Percentiles rank a stretch among this genome's conserved stretches.
phyloP scores from a whole-genome alignment of 345 rosid genomes.

The Corchorus olitorius region DNA sequence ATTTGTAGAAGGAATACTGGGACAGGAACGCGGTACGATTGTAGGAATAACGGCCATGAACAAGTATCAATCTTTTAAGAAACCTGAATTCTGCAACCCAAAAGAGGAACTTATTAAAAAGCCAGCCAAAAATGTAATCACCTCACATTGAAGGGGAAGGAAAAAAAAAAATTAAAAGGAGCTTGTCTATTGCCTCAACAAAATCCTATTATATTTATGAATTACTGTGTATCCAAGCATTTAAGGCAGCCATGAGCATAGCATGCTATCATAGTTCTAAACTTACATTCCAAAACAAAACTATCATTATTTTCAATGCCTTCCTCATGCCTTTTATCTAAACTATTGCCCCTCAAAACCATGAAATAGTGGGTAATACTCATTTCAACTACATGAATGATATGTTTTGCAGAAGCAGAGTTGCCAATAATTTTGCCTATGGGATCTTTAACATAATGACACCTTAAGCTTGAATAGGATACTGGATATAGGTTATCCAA shows the following conservation, averaged over 20 bases:
- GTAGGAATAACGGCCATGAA: conserved; percentile 97
- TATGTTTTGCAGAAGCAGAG: neutral
- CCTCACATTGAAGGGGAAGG: neutral
- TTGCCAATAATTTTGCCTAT: neutral
- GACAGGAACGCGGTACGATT: conserved; percentile 96
- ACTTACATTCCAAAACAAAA: neutral
- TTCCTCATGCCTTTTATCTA: neutral
- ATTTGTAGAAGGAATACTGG: conserved; percentile 96
- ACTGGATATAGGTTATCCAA: neutral
- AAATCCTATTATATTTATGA: neutral
- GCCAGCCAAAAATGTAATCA: neutral
- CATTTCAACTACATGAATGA: neutral
- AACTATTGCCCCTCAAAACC: neutral
- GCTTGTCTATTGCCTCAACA: neutral
- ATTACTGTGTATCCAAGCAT: neutral
- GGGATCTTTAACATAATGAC: neutral
- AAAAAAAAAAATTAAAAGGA: neutral
- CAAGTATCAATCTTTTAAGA: conserved; percentile 86
- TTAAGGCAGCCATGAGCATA: neutral
- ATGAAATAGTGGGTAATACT: neutral
- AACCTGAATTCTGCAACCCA: conserved; percentile 82
- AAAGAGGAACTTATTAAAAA: conserved; percentile 21
- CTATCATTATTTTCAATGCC: neutral
- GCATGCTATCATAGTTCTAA: neutral
- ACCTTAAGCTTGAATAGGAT: neutral